These are phyloP conservation scores for Capsicum chinense DNA, from an alignment of 257 asterid species.

Conservation along the genomic window DNA sequence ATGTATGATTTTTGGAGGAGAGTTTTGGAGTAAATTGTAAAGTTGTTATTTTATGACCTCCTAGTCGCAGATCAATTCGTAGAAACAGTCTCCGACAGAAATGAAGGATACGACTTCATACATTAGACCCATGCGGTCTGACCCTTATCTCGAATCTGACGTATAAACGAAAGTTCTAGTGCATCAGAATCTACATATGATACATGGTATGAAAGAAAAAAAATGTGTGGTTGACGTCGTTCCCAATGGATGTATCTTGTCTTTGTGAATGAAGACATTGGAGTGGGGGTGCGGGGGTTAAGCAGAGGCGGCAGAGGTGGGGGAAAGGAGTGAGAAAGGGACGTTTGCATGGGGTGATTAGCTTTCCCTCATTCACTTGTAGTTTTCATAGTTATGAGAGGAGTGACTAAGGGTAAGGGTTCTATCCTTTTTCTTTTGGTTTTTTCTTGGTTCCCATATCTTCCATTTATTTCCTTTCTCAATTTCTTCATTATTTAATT, in stretches of 20 bases:
- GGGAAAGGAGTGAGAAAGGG: constrained; percentile 78
- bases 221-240: constrained; percentile 66
- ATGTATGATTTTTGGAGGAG: no score
- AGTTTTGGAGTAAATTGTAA: no score
- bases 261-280: constrained; percentile 23
- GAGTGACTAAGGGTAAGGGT: constrained; percentile 13
- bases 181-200: no score
- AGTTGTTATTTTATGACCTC: no score
- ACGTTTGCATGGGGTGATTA: constrained; percentile 81
- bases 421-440: constrained; percentile 22
- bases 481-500: neutral
- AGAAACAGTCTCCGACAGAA: no score
- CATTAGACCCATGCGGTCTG: no score
- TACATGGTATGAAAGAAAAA: no score
- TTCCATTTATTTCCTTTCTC: constrained; percentile 33
- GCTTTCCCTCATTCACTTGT: constrained; percentile 89
- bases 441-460: constrained; percentile 22
- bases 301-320: constrained; percentile 76
- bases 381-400: constrained; percentile 74
- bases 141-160: no score
- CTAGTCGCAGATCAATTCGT: no score
- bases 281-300: constrained; percentile 50
- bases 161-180: no score
- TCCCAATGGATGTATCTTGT: constrained; percentile 55
- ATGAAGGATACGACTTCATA: no score